phyloP scores from a whole-genome alignment of 139 green algal genomes.

The Chlorella sp. region DNA sequence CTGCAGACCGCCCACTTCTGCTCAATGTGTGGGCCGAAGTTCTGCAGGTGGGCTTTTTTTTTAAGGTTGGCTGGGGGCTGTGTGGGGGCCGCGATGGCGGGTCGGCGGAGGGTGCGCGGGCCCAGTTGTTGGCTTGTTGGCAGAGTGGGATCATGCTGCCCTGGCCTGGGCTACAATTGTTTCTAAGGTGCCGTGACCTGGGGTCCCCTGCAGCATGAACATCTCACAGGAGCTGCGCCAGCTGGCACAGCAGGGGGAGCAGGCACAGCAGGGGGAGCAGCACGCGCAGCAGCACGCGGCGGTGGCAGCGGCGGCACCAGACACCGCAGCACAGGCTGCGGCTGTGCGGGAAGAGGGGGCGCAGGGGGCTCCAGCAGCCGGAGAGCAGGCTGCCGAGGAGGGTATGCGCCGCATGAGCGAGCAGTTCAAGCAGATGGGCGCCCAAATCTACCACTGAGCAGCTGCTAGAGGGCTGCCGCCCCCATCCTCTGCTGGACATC shows the following conservation, averaged over 20 bases:
- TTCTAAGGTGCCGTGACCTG: too few species aligned
- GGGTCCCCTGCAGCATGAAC: constrained; percentile 87
- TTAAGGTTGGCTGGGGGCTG: too few species aligned
- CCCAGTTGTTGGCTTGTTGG: too few species aligned
- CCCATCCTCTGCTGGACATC: too few species aligned
- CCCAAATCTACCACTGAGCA: constrained; percentile 75
- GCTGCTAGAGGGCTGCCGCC: too few species aligned
- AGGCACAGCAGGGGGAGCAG: constrained; percentile 38
- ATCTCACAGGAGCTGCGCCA: constrained; percentile 87
- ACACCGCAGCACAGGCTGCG: too few species aligned
- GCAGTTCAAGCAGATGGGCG: constrained; percentile 79
- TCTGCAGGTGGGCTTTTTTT: too few species aligned
- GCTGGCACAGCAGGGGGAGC: constrained; percentile 55
- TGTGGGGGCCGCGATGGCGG: too few species aligned
- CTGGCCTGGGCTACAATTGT: too few species aligned
- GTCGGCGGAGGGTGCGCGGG: too few species aligned
- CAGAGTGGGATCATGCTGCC: too few species aligned
- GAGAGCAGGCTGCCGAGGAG: constrained; percentile 11
- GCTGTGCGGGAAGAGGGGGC: not conserved
- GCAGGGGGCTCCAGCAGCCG: not conserved
- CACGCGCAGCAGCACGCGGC: constrained; percentile 11
- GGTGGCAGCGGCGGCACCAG: not conserved
- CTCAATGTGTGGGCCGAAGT: constrained; percentile 95
- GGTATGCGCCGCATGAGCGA: constrained; percentile 89
- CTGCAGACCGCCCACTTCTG: constrained; percentile 70